Conservation (phyloP, 306 rosid species). For the Castanopsis chinensis region DNA sequence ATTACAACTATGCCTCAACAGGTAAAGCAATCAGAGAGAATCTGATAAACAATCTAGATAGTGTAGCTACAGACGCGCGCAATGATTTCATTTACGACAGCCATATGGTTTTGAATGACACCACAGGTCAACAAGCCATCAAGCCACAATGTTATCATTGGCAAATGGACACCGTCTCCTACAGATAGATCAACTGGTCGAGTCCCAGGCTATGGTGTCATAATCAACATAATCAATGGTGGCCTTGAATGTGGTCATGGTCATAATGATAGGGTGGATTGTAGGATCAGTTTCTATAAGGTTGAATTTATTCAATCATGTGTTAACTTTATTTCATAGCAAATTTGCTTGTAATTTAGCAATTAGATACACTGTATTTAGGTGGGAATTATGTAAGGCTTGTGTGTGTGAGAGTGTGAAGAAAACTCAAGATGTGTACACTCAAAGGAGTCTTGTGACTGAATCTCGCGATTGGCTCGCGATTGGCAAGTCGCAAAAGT, state of each 20-base stretch:
- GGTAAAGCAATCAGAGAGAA: slow-evolving; percentile 46
- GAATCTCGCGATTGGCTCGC: too few relatives aligned
- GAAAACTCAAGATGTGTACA: too few relatives aligned
- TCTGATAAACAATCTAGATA: slow-evolving; percentile 53
- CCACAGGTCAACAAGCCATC: slow-evolving; percentile 59
- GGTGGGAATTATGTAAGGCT: too few relatives aligned
- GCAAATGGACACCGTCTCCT: slow-evolving; percentile 38
- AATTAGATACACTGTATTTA: too few relatives aligned
- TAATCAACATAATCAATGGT: slow-evolving; percentile 55
- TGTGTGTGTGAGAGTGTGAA: too few relatives aligned
- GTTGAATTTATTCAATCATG: too few relatives aligned
- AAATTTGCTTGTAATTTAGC: too few relatives aligned
- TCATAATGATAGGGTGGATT: slow-evolving; percentile 14
- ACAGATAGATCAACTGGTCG: slow-evolving; percentile 37
- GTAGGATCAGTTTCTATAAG: slow-evolving; percentile 37
- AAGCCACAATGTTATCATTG: slow-evolving; percentile 51
- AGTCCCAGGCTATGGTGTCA: slow-evolving; percentile 45
- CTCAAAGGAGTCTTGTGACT: too few relatives aligned
- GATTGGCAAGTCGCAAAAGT: too few relatives aligned
- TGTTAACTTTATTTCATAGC: too few relatives aligned
- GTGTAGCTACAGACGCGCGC: slow-evolving; percentile 45
- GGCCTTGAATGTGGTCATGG: slow-evolving; percentile 51
- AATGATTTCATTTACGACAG: slow-evolving; percentile 51
- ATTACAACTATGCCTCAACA: slow-evolving; percentile 59
- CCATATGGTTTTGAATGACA: slow-evolving; percentile 81